These are phyloP conservation scores for Melaleuca quinquenervia DNA, from an alignment of 345 rosid species.

Conservation along the genomic window DNA sequence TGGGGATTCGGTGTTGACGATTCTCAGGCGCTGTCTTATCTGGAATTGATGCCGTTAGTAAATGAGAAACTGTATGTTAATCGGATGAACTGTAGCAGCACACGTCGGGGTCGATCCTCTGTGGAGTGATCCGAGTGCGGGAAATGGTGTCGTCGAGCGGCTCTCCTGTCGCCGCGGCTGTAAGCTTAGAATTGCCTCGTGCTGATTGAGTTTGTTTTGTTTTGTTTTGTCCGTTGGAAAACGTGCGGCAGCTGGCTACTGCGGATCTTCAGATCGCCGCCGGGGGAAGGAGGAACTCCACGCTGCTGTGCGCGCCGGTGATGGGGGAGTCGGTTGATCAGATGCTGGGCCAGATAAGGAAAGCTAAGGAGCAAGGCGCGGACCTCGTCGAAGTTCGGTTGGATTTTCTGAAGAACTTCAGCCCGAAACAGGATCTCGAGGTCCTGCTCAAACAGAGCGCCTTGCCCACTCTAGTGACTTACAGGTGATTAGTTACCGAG, in stretches of 20 bases:
- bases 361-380: conserved; percentile 43
- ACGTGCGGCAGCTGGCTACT: conserved; percentile 18
- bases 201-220: neutral
- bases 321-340: conserved; percentile 46
- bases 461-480: conserved; percentile 49
- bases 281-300: conserved; percentile 31
- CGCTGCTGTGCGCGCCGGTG: conserved; percentile 36
- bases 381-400: conserved; percentile 47
- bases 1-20: neutral
- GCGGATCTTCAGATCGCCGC: conserved; percentile 18
- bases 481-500: conserved; percentile 17
- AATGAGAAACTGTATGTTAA: neutral
- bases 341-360: conserved; percentile 30
- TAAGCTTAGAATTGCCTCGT: neutral
- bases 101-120: neutral
- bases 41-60: neutral
- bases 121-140: neutral
- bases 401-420: conserved; percentile 42
- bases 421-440: conserved; percentile 35
- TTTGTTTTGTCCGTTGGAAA: neutral
- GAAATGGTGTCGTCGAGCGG: neutral
- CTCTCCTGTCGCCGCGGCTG: neutral
- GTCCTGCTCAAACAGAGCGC: conserved; percentile 37
- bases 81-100: neutral
- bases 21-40: too few species aligned